Conservation (phyloP, 345 rosid genomes). For the Eucalyptus urophylla region DNA sequence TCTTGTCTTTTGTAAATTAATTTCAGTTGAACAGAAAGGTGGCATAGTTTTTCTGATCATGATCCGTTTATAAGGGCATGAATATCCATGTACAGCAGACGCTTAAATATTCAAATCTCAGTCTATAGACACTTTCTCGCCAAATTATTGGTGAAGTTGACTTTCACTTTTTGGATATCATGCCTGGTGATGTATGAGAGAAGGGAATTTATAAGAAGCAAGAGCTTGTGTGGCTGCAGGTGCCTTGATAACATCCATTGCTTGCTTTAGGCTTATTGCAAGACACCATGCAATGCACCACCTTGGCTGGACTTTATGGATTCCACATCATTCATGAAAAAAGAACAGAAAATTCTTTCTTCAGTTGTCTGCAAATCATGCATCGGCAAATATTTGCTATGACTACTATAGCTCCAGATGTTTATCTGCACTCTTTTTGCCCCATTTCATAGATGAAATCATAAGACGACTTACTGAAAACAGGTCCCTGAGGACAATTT, state of each 20-base stretch:
- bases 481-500: not conserved
- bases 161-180: not conserved
- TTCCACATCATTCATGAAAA: not conserved
- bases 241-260: not conserved
- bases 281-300: not conserved
- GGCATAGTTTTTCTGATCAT: not conserved
- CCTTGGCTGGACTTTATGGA: not conserved
- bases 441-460: not conserved
- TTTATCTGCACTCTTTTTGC: not conserved
- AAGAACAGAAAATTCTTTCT: not conserved
- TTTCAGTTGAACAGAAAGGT: not conserved
- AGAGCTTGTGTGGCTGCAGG: not conserved
- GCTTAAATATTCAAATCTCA: not conserved
- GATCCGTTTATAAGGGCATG: not conserved
- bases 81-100: not conserved
- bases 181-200: not conserved
- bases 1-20: not conserved
- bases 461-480: not conserved
- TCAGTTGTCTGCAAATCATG: not conserved
- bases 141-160: not conserved
- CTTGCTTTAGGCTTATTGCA: not conserved
- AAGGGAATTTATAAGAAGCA: not conserved
- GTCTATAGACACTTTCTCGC: not conserved
- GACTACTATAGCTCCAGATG: not conserved
- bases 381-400: not conserved